Conservation (phyloP, 2,329 filamentous ascomycete genomes). For the Fusarium nisikadoi region DNA sequence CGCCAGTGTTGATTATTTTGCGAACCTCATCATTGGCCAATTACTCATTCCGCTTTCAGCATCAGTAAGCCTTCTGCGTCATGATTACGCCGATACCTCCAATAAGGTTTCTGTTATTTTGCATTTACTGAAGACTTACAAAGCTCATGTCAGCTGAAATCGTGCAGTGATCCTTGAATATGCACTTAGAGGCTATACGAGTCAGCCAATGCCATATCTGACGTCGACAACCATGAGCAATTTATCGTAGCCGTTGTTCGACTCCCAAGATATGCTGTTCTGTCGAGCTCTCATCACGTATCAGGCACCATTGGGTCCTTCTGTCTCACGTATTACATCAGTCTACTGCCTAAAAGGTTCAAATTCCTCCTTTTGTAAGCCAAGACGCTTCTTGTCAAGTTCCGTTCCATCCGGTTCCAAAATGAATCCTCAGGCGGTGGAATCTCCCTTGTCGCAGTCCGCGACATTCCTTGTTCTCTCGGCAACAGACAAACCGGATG, state of each 20-base stretch:
- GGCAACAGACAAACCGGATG: slow-evolving; percentile 48
- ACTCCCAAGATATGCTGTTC: not conserved
- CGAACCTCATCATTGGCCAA: not conserved
- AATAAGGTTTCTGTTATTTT: not conserved
- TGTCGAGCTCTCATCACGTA: not conserved
- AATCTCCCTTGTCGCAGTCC: slow-evolving; percentile 61
- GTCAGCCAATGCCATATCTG: not conserved
- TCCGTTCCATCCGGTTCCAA: not conserved
- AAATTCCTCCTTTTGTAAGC: not conserved
- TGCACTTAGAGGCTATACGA: slow-evolving; percentile 9
- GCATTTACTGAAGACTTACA: not conserved
- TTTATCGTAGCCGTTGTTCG: not conserved
- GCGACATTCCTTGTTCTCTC: slow-evolving; percentile 66
- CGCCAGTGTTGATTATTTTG: not conserved
- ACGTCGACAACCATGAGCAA: not conserved
- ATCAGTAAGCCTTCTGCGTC: slow-evolving; percentile 7
- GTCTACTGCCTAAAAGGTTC: not conserved
- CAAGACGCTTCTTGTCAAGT: not conserved
- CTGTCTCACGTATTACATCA: not conserved
- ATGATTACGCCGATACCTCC: not conserved
- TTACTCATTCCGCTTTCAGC: not conserved
- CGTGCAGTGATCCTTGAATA: not conserved
- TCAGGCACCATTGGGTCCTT: not conserved
- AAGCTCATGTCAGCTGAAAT: not conserved
- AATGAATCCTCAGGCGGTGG: slow-evolving; percentile 54